Conservation (phyloP, 192 early-diverging fungal species). For the Gaertneriomyces sp. region DNA sequence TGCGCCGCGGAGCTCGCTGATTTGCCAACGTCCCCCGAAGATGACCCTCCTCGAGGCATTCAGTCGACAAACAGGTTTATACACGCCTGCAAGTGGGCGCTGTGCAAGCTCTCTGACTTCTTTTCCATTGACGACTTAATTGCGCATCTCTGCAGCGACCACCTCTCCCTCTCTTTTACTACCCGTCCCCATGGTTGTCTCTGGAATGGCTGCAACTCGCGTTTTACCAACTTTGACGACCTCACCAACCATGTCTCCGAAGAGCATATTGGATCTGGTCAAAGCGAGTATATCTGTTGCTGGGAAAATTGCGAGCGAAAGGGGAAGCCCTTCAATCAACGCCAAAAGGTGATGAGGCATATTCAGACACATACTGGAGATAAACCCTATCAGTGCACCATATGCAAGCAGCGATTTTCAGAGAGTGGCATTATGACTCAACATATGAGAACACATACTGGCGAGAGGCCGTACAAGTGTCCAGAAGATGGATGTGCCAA, state of each 20-base stretch:
- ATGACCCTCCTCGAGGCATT: too few relatives aligned
- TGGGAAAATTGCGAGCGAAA: constrained; percentile 40
- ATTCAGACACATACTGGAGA: constrained; percentile 76
- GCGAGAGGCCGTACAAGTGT: constrained; percentile 52
- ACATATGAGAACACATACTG: constrained; percentile 44
- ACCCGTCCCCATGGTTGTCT: constrained; percentile 59
- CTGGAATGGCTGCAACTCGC: constrained; percentile 61
- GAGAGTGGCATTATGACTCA: constrained; percentile 73
- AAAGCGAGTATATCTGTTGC: constrained; percentile 38
- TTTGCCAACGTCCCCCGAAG: too few relatives aligned
- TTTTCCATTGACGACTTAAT: constrained; percentile 40
- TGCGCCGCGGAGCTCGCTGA: too few relatives aligned
- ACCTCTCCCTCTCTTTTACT: constrained; percentile 19
- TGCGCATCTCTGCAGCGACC: constrained; percentile 35
- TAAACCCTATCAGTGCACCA: constrained; percentile 73
- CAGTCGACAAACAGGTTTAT: background rate
- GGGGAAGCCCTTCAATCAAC: constrained; percentile 39
- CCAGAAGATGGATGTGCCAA: constrained; percentile 62
- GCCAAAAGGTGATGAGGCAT: constrained; percentile 62
- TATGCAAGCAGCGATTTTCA: constrained; percentile 76
- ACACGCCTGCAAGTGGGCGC: constrained; percentile 36
- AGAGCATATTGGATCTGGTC: constrained; percentile 60
- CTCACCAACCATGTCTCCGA: constrained; percentile 63
- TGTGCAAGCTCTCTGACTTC: constrained; percentile 26
- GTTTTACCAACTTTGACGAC: constrained; percentile 59